phyloP scores from a whole-genome alignment of 371 early-diverging fungal genomes.

The Choanephora cucurbitarum region DNA sequence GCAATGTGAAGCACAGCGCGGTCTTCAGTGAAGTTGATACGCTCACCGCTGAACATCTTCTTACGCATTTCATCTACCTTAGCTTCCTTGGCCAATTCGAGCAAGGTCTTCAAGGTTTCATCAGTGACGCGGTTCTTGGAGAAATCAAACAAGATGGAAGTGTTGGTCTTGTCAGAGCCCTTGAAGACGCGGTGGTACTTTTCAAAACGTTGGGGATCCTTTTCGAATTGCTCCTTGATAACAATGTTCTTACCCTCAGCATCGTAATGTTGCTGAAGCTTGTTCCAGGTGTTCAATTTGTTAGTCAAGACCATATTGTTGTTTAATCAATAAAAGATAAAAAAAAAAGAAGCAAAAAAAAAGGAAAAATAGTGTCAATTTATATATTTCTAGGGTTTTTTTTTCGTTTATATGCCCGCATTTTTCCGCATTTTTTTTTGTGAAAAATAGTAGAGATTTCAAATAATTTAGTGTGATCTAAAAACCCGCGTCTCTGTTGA shows the following conservation, averaged over 20 bases:
- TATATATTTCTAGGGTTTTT: constrained; percentile 8
- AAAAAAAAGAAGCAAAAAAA: constrained; percentile 5
- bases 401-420: constrained; percentile 11
- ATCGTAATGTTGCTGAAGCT: constrained; percentile 86
- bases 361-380: constrained; percentile 5
- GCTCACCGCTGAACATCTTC: constrained; percentile 94
- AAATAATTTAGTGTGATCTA: too few relatives aligned
- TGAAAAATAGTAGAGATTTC: too few relatives aligned
- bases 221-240: constrained; percentile 78
- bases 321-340: constrained; percentile 3
- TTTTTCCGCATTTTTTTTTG: not conserved
- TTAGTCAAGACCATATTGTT: constrained; percentile 70
- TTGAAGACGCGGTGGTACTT: constrained; percentile 77
- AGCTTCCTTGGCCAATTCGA: constrained; percentile 84
- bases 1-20: constrained; percentile 97
- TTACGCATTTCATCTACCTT: constrained; percentile 84
- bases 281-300: constrained; percentile 79
- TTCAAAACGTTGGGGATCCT: constrained; percentile 77
- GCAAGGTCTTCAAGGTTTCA: constrained; percentile 76
- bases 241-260: constrained; percentile 69
- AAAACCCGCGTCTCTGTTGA: too few relatives aligned
- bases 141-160: constrained; percentile 86
- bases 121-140: constrained; percentile 91
- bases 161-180: constrained; percentile 58
- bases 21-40: constrained; percentile 98